These are phyloP conservation scores for Lachnum nothofagi DNA, from an alignment of 2,329 filamentous ascomycete genomes.

Conservation along the genomic window DNA sequence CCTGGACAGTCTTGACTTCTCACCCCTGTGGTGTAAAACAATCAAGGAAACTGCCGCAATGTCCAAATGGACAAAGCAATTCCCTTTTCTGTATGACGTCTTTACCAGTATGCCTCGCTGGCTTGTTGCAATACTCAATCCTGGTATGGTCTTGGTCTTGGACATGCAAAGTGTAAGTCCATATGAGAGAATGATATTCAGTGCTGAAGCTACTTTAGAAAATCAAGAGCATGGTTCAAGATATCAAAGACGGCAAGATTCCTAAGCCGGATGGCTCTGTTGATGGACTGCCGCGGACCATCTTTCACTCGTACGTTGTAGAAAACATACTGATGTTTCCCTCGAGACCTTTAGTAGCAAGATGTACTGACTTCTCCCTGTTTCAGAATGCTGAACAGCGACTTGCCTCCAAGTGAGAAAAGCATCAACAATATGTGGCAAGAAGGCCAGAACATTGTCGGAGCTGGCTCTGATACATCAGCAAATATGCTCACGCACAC, in stretches of 20 bases:
- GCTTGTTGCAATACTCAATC: constrained; percentile 11
- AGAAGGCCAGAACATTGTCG: constrained; percentile 20
- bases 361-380: too few species aligned
- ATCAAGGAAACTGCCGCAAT: constrained; percentile 12
- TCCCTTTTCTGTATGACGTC: constrained; percentile 16
- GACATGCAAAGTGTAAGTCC: constrained; percentile 13
- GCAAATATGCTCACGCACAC: constrained; percentile 14
- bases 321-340: too few species aligned
- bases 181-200: too few species aligned
- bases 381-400: constrained; percentile 14
- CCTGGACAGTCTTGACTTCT: constrained; percentile 23
- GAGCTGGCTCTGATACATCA: constrained; percentile 20
- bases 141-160: constrained; percentile 14
- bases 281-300: constrained; percentile 7
- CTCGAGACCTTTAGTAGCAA: too few species aligned
- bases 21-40: constrained; percentile 17
- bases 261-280: constrained; percentile 6
- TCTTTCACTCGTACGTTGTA: too few species aligned
- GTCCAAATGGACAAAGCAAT: constrained; percentile 20
- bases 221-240: constrained; percentile 8
- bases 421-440: constrained; percentile 13
- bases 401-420: constrained; percentile 19
- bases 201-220: neutral
- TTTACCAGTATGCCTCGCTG: constrained; percentile 9
- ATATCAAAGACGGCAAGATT: constrained; percentile 7